Evolutionary conservation across 2,329 filamentous ascomycete species (phyloP).

Genomic region (Fusarium heterosporum): DNA sequence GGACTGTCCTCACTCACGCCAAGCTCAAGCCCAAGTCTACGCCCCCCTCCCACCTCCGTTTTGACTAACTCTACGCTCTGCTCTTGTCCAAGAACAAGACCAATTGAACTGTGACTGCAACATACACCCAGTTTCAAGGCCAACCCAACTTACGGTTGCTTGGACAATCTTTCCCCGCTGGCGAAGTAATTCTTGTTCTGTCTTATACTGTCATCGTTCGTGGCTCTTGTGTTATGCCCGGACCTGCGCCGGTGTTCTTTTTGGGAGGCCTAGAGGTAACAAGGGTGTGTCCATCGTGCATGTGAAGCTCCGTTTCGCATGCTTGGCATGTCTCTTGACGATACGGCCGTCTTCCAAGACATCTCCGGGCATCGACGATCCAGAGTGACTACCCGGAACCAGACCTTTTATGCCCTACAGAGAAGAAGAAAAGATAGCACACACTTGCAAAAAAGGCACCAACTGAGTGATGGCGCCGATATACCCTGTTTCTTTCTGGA

Average conservation of each 20-base stretch:
- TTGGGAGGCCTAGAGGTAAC: neutral
- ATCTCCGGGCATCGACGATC: slow-evolving; percentile 37
- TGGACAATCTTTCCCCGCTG: slow-evolving; percentile 1
- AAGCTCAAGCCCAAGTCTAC: slow-evolving; percentile 6
- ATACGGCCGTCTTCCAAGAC: slow-evolving; percentile 31
- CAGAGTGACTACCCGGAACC: neutral
- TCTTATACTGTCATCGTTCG: neutral
- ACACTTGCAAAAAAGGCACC: neutral
- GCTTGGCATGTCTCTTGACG: slow-evolving; percentile 22
- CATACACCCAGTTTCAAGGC: slow-evolving; percentile 18
- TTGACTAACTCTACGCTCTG: neutral
- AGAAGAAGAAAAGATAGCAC: neutral
- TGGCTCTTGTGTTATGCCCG: neutral
- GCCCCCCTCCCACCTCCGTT: slow-evolving; percentile 18
- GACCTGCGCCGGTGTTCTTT: neutral
- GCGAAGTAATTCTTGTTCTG: neutral
- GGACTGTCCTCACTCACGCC: slow-evolving; percentile 14
- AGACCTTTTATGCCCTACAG: neutral
- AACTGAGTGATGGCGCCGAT: slow-evolving; percentile 13
- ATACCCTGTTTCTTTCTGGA: slow-evolving; percentile 22
- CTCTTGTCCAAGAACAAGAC: neutral
- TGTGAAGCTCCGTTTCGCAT: slow-evolving; percentile 14
- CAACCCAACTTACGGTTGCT: slow-evolving; percentile 21
- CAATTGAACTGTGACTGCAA: neutral
- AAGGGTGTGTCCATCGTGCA: slow-evolving; percentile 6